Evolutionary conservation across 2,329 filamentous ascomycete species (phyloP).

Genomic region (Fulvia fulva): DNA sequence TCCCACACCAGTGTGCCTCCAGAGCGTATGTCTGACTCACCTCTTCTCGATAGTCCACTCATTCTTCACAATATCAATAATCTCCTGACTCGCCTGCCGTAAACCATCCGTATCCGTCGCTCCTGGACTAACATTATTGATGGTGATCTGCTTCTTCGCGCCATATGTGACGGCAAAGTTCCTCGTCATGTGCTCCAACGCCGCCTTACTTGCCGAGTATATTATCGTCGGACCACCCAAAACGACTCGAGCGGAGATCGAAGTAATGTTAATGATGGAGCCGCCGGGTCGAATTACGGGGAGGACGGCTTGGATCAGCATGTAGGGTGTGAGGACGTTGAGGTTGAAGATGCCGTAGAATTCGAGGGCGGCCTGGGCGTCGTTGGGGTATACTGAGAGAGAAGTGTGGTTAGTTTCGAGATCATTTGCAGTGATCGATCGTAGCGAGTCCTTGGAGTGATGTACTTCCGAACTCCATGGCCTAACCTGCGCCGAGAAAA

Average conservation of each 20-base stretch:
- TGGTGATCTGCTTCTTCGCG: slow-evolving; percentile 53
- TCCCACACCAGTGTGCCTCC: too few relatives aligned
- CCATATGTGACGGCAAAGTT: slow-evolving; percentile 55
- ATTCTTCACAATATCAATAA: slow-evolving; percentile 51
- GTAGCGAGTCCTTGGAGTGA: neutral
- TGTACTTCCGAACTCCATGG: neutral
- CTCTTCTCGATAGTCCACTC: slow-evolving; percentile 51
- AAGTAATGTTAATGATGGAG: slow-evolving; percentile 58
- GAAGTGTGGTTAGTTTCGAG: neutral
- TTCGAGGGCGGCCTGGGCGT: slow-evolving; percentile 24
- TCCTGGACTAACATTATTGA: slow-evolving; percentile 59
- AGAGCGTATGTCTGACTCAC: too few relatives aligned
- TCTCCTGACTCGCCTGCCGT: slow-evolving; percentile 47
- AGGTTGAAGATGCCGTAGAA: slow-evolving; percentile 55
- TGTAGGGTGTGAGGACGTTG: slow-evolving; percentile 53
- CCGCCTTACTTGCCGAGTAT: slow-evolving; percentile 57
- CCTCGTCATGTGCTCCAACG: slow-evolving; percentile 57
- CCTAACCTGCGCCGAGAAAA: neutral
- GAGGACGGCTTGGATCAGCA: slow-evolving; percentile 52
- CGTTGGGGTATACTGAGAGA: neutral
- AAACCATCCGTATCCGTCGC: slow-evolving; percentile 8
- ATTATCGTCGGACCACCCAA: slow-evolving; percentile 43
- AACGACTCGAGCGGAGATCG: slow-evolving; percentile 48
- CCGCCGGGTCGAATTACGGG: slow-evolving; percentile 47
- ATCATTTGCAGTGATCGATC: neutral